phyloP scores from a whole-genome alignment of 129 eudicot genomes.

The Arctium minus region DNA sequence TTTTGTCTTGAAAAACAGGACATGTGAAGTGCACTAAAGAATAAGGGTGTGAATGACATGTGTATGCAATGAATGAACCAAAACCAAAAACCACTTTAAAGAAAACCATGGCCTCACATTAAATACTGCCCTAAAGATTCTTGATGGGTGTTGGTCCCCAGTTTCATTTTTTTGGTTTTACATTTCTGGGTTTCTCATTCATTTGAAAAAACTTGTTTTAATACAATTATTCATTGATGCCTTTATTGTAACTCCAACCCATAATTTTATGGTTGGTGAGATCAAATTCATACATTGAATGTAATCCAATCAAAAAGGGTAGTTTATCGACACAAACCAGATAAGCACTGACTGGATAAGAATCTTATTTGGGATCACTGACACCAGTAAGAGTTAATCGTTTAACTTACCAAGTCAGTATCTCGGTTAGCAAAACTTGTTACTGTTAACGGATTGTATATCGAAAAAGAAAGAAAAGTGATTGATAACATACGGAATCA shows the following conservation, averaged over 20 bases:
- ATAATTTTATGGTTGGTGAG: neutral
- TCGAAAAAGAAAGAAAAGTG: neutral
- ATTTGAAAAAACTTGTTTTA: neutral
- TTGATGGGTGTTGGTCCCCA: constrained; percentile 38
- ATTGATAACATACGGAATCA: neutral
- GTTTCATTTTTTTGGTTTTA: constrained; percentile 22
- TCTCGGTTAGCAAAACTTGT: neutral
- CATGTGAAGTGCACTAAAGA: constrained; percentile 44
- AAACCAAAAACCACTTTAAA: constrained; percentile 29
- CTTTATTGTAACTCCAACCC: neutral
- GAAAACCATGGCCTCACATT: constrained; percentile 39
- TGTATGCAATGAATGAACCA: constrained; percentile 35
- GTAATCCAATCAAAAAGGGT: neutral
- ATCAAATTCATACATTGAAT: neutral
- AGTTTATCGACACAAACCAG: too few species aligned
- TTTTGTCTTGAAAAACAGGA: constrained; percentile 32
- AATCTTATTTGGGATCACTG: neutral
- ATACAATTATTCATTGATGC: neutral
- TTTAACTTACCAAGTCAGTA: neutral
- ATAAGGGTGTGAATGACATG: constrained; percentile 35
- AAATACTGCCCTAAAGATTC: constrained; percentile 36
- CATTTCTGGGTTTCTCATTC: constrained; percentile 20
- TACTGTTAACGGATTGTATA: neutral
- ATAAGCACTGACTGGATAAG: neutral
- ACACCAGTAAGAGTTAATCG: neutral